Conservation (phyloP, 768 basidiomycete genomes). For the Rhizopogon roseolus region DNA sequence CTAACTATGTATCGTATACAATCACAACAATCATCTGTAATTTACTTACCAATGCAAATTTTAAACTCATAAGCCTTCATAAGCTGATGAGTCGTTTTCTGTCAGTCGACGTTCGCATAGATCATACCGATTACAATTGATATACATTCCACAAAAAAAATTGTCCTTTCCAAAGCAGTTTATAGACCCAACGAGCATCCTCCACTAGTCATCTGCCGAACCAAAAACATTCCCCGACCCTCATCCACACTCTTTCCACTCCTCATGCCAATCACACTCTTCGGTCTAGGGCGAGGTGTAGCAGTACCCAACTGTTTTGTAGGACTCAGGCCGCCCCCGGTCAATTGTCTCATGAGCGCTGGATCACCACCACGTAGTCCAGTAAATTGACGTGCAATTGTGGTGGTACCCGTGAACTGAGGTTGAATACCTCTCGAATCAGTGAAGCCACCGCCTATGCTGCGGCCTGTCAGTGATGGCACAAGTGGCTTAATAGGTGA, state of each 20-base stretch:
- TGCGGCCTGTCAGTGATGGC: slow-evolving; percentile 40
- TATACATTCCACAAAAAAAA: background rate
- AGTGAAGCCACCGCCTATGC: slow-evolving; percentile 16
- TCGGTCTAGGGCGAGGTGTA: slow-evolving; percentile 56
- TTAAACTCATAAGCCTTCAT: too few species aligned
- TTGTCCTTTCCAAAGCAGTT: slow-evolving; percentile 4
- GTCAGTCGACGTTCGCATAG: too few species aligned
- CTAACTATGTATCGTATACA: too few species aligned
- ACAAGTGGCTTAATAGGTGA: slow-evolving; percentile 49
- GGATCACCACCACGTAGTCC: slow-evolving; percentile 42
- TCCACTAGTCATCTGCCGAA: slow-evolving; percentile 73
- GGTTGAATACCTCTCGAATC: slow-evolving; percentile 33
- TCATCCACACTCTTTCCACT: slow-evolving; percentile 60
- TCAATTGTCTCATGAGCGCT: slow-evolving; percentile 48
- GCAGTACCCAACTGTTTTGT: slow-evolving; percentile 58
- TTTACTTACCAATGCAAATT: too few species aligned
- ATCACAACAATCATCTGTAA: too few species aligned
- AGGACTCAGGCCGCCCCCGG: slow-evolving; percentile 65
- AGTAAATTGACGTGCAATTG: slow-evolving; percentile 72
- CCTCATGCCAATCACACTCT: slow-evolving; percentile 73
- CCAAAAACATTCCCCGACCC: slow-evolving; percentile 65
- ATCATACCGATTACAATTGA: background rate
- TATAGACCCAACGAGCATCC: slow-evolving; percentile 20
- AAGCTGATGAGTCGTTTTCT: too few species aligned
- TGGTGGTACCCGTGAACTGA: slow-evolving; percentile 70